Percentiles rank a stretch among this genome's conserved stretches.
phyloP scores from a whole-genome alignment of 2,329 filamentous ascomycete species.

The Nothopassalora personata region DNA sequence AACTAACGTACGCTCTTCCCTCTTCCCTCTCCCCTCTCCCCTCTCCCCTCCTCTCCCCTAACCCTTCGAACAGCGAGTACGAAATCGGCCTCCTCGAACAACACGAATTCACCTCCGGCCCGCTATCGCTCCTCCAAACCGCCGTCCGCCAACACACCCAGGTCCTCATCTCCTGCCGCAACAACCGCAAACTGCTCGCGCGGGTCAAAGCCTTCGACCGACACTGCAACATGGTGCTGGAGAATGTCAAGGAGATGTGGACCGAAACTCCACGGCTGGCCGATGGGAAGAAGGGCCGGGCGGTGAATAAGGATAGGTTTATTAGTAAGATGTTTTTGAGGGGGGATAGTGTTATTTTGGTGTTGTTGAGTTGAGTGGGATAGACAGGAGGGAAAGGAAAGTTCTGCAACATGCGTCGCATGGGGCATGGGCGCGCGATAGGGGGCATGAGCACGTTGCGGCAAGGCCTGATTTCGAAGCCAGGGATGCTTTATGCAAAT shows the following conservation, averaged over 20 bases:
- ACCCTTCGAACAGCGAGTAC: no score
- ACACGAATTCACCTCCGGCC: constrained; percentile 73
- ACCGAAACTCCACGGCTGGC: constrained; percentile 82
- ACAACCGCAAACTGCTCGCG: constrained; percentile 95
- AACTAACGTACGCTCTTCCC: constrained; percentile 68
- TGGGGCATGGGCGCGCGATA: background rate
- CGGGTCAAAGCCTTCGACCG: constrained; percentile 98
- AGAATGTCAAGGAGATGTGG: constrained; percentile 99
- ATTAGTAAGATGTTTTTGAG: constrained; percentile 96
- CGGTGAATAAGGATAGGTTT: constrained; percentile 96
- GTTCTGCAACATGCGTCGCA: background rate
- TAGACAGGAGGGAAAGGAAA: background rate
- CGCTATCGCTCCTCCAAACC: constrained; percentile 91
- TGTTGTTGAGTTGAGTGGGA: constrained; percentile 59
- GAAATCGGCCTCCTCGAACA: constrained; percentile 78
- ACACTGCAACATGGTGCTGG: constrained; percentile 98
- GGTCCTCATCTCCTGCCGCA: constrained; percentile 93
- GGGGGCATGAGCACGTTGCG: no score
- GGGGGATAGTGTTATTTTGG: constrained; percentile 82
- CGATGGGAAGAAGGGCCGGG: constrained; percentile 79
- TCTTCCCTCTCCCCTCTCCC: no score
- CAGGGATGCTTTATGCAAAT: no score
- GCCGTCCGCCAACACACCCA: constrained; percentile 91
- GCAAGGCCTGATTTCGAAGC: no score
- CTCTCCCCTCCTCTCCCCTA: no score